Percentiles rank a stretch among this genome's conserved stretches.
Evolutionary conservation across 306 rosid species (phyloP).

Genomic region (Vigna radiata): DNA sequence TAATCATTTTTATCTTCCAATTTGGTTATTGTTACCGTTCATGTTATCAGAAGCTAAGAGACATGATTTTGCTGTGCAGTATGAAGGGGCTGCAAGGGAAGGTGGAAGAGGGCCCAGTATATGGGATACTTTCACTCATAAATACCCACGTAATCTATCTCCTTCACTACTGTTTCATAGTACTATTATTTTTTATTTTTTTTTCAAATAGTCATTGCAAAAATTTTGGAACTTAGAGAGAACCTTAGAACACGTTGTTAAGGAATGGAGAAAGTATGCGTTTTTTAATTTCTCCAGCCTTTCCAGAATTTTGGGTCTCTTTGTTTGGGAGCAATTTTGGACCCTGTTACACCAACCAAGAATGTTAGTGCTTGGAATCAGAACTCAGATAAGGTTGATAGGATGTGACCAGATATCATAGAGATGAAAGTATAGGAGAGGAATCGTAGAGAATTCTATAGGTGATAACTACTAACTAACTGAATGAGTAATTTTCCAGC

Average conservation of each 20-base stretch:
- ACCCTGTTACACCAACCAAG: neutral
- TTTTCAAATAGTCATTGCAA: neutral
- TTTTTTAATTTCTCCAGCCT: neutral
- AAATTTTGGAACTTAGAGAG: neutral
- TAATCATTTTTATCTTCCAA: neutral
- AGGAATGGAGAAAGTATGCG: neutral
- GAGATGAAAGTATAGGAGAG: neutral
- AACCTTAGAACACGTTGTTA: neutral
- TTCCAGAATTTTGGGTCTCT: slow-evolving; percentile 2
- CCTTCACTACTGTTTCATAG: neutral
- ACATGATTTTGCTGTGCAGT: slow-evolving; percentile 23
- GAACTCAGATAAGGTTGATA: neutral
- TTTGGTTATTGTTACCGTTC: neutral
- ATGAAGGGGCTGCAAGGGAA: slow-evolving; percentile 65
- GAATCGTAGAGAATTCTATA: neutral
- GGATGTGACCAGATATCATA: neutral
- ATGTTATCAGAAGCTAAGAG: neutral
- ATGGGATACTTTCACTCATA: slow-evolving; percentile 53
- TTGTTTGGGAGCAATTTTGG: neutral
- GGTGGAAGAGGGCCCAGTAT: slow-evolving; percentile 49
- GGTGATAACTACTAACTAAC: neutral
- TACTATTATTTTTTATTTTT: neutral
- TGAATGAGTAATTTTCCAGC: neutral
- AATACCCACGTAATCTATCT: slow-evolving; percentile 35
- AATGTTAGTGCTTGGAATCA: neutral